phyloP scores from a whole-genome alignment of 495 filamentous ascomycete species.

The Tuber indicum region DNA sequence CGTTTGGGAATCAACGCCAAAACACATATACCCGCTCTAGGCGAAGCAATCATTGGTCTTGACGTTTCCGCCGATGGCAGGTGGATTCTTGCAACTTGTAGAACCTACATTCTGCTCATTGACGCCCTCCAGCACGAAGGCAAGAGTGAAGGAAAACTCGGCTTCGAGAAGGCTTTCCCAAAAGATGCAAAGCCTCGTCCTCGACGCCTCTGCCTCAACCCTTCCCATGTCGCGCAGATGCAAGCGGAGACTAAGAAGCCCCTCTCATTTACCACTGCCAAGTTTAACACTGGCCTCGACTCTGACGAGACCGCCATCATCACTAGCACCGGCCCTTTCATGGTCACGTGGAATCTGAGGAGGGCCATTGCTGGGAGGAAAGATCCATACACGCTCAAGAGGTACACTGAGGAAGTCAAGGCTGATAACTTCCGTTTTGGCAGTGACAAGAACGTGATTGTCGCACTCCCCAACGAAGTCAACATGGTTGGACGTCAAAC shows the following conservation, averaged over 20 bases:
- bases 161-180: slow-evolving; percentile 87
- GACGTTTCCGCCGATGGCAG: slow-evolving; percentile 91
- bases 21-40: slow-evolving; percentile 90
- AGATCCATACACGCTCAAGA: slow-evolving; percentile 91
- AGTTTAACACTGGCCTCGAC: slow-evolving; percentile 87
- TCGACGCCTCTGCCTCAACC: slow-evolving; percentile 77
- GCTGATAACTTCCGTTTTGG: slow-evolving; percentile 99
- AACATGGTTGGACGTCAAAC: slow-evolving; percentile 86
- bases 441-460: slow-evolving; percentile 94
- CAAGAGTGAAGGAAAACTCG: slow-evolving; percentile 95
- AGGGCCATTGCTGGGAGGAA: slow-evolving; percentile 71
- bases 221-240: slow-evolving; percentile 90
- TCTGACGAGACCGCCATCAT: slow-evolving; percentile 81
- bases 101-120: slow-evolving; percentile 88
- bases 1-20: slow-evolving; percentile 95
- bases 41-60: slow-evolving; percentile 88
- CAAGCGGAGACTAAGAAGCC: slow-evolving; percentile 85
- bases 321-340: slow-evolving; percentile 94
- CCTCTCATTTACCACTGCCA: slow-evolving; percentile 79
- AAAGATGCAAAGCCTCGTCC: slow-evolving; percentile 92
- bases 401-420: slow-evolving; percentile 89
- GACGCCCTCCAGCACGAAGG: slow-evolving; percentile 85
- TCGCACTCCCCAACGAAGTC: slow-evolving; percentile 92
- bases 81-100: slow-evolving; percentile 91
- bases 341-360: slow-evolving; percentile 92